Conservation (phyloP, 2,329 filamentous ascomycete species). For the Trichophaea hybrida region DNA sequence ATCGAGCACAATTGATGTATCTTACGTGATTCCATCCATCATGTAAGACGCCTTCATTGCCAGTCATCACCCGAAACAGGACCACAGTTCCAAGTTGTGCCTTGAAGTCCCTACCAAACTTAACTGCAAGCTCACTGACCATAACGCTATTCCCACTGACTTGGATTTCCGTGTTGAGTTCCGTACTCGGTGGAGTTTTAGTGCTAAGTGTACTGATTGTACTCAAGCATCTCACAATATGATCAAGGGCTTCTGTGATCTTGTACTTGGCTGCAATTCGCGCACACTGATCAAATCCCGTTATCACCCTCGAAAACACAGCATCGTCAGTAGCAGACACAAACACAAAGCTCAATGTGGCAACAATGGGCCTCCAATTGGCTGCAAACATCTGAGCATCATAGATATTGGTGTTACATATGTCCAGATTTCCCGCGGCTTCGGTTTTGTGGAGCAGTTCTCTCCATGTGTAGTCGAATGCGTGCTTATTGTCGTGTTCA, state of each 20-base stretch:
- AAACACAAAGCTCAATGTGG: constrained; percentile 93
- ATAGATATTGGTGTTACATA: constrained; percentile 85
- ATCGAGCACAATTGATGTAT: constrained; percentile 19
- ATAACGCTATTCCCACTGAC: constrained; percentile 85
- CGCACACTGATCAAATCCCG: constrained; percentile 90
- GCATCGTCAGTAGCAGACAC: constrained; percentile 96
- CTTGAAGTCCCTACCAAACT: constrained; percentile 83
- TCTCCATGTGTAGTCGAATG: constrained; percentile 95
- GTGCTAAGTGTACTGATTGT: constrained; percentile 79
- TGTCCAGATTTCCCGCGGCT: constrained; percentile 54
- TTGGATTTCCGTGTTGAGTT: constrained; percentile 89
- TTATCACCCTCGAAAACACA: constrained; percentile 84
- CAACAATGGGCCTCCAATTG: constrained; percentile 89
- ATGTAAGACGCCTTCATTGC: constrained; percentile 62
- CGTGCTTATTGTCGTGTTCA: constrained; percentile 91
- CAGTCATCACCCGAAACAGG: constrained; percentile 81
- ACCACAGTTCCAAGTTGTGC: constrained; percentile 88
- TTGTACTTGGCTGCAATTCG: constrained; percentile 77
- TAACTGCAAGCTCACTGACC: constrained; percentile 95
- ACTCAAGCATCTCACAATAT: constrained; percentile 78
- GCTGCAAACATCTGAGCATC: constrained; percentile 96
- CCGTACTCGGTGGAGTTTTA: constrained; percentile 61
- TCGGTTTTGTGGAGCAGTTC: constrained; percentile 78
- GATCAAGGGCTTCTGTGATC: constrained; percentile 74
- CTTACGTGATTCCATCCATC: constrained; percentile 67